Evolutionary conservation across 2,329 filamentous ascomycete species (phyloP), one percentile per base, ranked within the genome.

Genomic region (Reticulascus tulasneorum): DNA sequence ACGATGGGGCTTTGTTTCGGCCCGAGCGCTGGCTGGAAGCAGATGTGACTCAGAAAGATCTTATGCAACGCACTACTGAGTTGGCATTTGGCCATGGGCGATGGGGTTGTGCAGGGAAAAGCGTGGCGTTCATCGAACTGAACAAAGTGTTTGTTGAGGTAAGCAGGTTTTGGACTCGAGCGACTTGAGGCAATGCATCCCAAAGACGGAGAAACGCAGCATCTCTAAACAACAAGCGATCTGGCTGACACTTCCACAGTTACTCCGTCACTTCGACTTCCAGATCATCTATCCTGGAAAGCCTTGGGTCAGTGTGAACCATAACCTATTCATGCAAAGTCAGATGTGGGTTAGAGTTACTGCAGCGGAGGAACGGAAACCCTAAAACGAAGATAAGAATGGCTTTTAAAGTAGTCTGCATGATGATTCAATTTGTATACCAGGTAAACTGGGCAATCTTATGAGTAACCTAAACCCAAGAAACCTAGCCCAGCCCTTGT

Each of bases 1-100:
- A 49, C 2, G 64, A 71, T 38, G 59, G 62, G 2, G 51, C 60
- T 19, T 37, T 62, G 0, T 75, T 67, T 47, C 55, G 61, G 12
- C 73, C 72, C 1, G 70, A 71, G 29, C 58, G 73, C 23, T 75
- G 70, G 67, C 43, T 75, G 11, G 56, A 67, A 38, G 56, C 50
- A 11, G 47, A 51, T 5, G 51, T 52, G 4, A 52, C 21, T 7
- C 11, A 24, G 5, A 29, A 19, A 15, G 40, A 42, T 6, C 26
- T 29, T 52, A 55, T 49, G 48, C 44, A 21, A 15, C 35, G 27
- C 45, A 55, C 6, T 29, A 56, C 25, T 11, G 63, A 65, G 21
- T 39, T 62, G 8, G 48, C 61, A 5, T 68, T 67, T 43, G 60
- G 61, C 2, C 48, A 54, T 16, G 63, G 64, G 1, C 48, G 49